Evolutionary conservation across 2,329 filamentous ascomycete species (phyloP), one percentile per base, ranked within the genome.

Genomic region (Neonectria hederae): DNA sequence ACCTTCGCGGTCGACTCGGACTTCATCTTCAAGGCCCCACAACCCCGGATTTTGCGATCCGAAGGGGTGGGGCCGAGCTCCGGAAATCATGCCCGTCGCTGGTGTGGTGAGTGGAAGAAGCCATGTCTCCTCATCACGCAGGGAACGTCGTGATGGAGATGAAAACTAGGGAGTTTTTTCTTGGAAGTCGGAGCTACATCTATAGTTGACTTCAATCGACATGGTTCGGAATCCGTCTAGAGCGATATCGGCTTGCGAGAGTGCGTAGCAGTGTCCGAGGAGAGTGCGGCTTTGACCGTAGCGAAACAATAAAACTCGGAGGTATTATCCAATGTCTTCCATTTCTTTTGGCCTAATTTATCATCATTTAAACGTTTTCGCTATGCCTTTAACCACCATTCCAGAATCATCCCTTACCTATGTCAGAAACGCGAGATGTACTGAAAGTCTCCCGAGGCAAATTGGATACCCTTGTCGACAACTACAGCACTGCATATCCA

Each of bases 391-490:
- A 40, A 42, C n/a, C 43, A 8, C 53, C 24, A 28, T 28, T 42
- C 28, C 76, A 2, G 75, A 87, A 0, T 74, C 80, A 1, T 82
- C 86, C 0, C 80, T 82, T 6, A 73, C 79, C 1, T 90, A 88
- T 74, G 89, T 88, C 72, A 72, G 75, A 83, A 85, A 5, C 74
- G 84, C 1, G 78, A 80, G 2, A 64, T 73, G 1, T 77, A 82
- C 9, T 87, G 87, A 4, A 70, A 85, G 55, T 68, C 77, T 8
- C 73, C 82, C 11, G 84, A 84, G 35, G 30, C 24, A 19, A 77
- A 82, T 9, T 89, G 86, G 76, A 83, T 4, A 68, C 77, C 7
- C 76, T 84, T 2, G 72, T 87, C 1, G 71, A 76, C 7, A 67
- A 72, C 30, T 87, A 87, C 67, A 19, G 19, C 3, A 55, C 63